Evolutionary conservation across 176 grass and related monocot genomes (phyloP), one percentile per base, ranked within the genome.

Genomic region (Oryza glumipatula): DNA sequence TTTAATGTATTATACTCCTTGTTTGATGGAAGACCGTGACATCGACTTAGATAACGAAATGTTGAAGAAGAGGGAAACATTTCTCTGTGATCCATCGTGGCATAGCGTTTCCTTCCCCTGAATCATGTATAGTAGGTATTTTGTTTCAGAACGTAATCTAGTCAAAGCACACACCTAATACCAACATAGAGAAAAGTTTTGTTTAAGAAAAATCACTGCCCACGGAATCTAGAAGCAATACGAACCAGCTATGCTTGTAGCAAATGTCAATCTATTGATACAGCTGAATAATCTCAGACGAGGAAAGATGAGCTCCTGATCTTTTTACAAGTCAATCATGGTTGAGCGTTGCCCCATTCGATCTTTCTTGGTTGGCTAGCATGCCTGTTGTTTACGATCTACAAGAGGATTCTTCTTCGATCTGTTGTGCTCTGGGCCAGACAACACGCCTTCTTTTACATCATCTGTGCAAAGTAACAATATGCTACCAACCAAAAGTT

Each of bases 131-230:
- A 47, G 43, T 41, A 49, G 69, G 47, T 67, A 41, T 21, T 38
- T 35, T 23, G 38, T 76, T 73, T 5, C 14, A 51, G 11, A 81
- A 52, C 64, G 11, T 8, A 76, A 82, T 72, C 77, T 8, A 76
- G 87, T 72, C 77, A 71, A 85, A 65, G 72, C 33, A 81, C 67
- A 77, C 73, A 77, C 73, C 78, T 89, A 86, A 86, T 82, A 65
- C 54, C 30, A 77, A 82, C 78, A 77, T 44, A 19, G 47, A 64
- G 4, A 5, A 7, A 12, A 12, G 51, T 14, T 35, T 17, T 41
- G 22, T 64, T 45, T 23, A 76, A 77, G 74, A 33, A 67, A 75
- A 35, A 51, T 45, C 6, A 33, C 73, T 46, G 58, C 19, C 64
- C 1, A 6, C 46, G 17, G 33, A 26, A 56, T 85, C 54, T 56